These are phyloP conservation scores for Diaporthe citri DNA, from an alignment of 2,329 filamentous ascomycete species.

Conservation along the genomic window DNA sequence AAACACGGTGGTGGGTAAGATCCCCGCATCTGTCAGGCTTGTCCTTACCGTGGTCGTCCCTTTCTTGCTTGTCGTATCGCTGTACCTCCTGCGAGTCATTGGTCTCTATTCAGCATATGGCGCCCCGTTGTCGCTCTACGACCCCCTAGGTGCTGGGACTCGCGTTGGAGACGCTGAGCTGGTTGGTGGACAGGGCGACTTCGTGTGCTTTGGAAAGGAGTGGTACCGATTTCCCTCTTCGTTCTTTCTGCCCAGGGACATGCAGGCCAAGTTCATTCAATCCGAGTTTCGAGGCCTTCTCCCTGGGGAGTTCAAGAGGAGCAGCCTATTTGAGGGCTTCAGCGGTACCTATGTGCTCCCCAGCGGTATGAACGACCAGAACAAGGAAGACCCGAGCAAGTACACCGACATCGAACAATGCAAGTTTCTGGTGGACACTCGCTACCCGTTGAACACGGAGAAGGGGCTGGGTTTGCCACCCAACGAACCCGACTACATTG, in stretches of 20 bases:
- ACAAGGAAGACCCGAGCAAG: conserved; percentile 88
- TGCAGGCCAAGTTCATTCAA: conserved; percentile 89
- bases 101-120: conserved; percentile 86
- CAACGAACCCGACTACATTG: conserved; percentile 84
- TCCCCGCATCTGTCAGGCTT: conserved; percentile 83
- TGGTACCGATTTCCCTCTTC: conserved; percentile 98
- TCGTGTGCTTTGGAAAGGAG: conserved; percentile 92
- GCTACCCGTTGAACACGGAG: conserved; percentile 71
- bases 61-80: conserved; percentile 54
- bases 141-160: conserved; percentile 70
- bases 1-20: conserved; percentile 74
- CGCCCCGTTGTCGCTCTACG: conserved; percentile 81
- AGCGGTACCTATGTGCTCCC: conserved; percentile 88
- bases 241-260: conserved; percentile 86
- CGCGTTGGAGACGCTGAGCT: conserved; percentile 56
- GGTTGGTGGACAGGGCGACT: conserved; percentile 72
- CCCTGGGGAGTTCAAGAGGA: conserved; percentile 90
- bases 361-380: conserved; percentile 90
- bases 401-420: conserved; percentile 84
- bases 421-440: conserved; percentile 88
- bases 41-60: conserved; percentile 70
- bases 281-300: conserved; percentile 91
- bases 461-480: conserved; percentile 60
- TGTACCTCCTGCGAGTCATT: conserved; percentile 66
- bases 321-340: conserved; percentile 76